Evolutionary conservation across 345 rosid species (phyloP).

Genomic region (Populus alba): DNA sequence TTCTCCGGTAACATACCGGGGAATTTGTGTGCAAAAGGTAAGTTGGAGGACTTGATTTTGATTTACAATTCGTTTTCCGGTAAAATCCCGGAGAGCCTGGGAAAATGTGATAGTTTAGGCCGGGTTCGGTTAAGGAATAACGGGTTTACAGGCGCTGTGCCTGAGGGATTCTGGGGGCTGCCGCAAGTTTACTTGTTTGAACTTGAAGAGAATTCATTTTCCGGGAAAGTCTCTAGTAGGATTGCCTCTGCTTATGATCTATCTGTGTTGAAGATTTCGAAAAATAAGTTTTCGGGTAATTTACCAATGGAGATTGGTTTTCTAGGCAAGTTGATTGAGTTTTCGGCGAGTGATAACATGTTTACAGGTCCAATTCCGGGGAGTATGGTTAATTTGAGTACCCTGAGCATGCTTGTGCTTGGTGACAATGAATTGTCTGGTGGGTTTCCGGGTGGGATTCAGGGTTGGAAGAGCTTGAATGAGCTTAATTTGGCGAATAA

Average conservation of each 20-base stretch:
- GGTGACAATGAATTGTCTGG: constrained; percentile 58
- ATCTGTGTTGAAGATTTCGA: constrained; percentile 53
- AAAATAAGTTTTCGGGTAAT: constrained; percentile 56
- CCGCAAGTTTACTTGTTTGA: constrained; percentile 64
- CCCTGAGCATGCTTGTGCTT: constrained; percentile 67
- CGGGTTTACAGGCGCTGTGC: constrained; percentile 53
- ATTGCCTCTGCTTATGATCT: constrained; percentile 64
- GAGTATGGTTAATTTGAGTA: constrained; percentile 47
- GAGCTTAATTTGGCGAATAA: constrained; percentile 77
- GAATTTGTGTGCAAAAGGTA: constrained; percentile 53
- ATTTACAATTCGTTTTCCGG: constrained; percentile 69
- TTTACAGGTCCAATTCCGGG: constrained; percentile 54
- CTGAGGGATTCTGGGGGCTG: constrained; percentile 69
- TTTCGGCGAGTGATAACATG: constrained; percentile 47
- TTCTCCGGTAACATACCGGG: constrained; percentile 64
- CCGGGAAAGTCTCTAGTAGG: constrained; percentile 43
- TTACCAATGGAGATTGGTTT: constrained; percentile 58
- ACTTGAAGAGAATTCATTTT: constrained; percentile 52
- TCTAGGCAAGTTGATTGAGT: constrained; percentile 46
- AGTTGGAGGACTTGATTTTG: constrained; percentile 51
- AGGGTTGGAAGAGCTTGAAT: constrained; percentile 53
- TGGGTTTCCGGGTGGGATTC: constrained; percentile 55
- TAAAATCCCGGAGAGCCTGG: constrained; percentile 53
- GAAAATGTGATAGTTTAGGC: constrained; percentile 55
- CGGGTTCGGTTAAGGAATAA: constrained; percentile 67